A percentile compares a stretch with the other conserved stretches of the same genome.
These are phyloP conservation scores for Flaveria robusta DNA, from an alignment of 129 eudicot genomes.

Conservation along the genomic window DNA sequence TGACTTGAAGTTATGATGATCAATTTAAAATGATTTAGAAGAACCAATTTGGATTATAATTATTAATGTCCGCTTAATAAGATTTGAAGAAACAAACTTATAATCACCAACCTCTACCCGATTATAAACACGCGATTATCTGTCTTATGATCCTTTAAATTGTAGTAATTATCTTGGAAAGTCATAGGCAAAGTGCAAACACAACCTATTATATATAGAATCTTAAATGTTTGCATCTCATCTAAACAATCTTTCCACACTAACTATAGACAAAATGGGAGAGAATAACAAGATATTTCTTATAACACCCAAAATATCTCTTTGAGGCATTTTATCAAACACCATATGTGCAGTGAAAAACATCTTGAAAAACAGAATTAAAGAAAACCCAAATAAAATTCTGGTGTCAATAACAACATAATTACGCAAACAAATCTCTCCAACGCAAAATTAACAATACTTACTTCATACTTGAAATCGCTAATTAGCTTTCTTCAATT, in stretches of 20 bases:
- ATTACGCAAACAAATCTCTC: constrained; percentile 11
- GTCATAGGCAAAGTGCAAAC: too few relatives aligned
- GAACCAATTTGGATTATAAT: background rate
- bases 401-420: background rate
- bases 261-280: too few relatives aligned
- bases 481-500: constrained; percentile 35
- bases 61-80: too few relatives aligned
- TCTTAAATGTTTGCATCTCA: too few relatives aligned
- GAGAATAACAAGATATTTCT: background rate
- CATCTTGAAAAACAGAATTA: background rate
- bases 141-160: too few relatives aligned
- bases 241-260: background rate
- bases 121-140: too few relatives aligned
- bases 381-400: constrained; percentile 11
- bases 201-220: too few relatives aligned
- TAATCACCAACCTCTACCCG: too few relatives aligned
- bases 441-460: background rate
- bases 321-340: constrained; percentile 29
- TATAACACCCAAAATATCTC: background rate
- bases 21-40: background rate
- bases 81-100: too few relatives aligned
- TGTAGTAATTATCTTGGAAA: too few relatives aligned
- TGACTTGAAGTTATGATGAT: background rate
- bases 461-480: constrained; percentile 20
- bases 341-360: background rate